phyloP scores from a whole-genome alignment of 805 yeast species.

The Saturnispora quitensis region DNA sequence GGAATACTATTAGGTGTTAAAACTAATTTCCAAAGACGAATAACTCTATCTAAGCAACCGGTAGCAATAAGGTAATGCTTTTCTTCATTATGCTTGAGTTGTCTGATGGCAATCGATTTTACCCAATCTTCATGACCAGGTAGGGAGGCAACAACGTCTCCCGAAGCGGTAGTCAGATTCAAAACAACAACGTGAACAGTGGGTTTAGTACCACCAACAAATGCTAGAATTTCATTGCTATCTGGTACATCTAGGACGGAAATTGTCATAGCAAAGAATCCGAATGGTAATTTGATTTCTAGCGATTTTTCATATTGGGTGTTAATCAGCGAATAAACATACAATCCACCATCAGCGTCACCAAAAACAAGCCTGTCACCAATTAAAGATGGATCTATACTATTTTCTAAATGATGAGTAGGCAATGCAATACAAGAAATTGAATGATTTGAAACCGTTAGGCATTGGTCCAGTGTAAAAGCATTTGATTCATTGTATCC shows the following conservation, averaged over 20 bases:
- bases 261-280: conserved; percentile 42
- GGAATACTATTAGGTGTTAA: conserved; percentile 49
- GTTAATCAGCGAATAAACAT: conserved; percentile 37
- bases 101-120: conserved; percentile 55
- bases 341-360: conserved; percentile 50
- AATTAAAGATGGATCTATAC: background rate
- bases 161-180: conserved; percentile 19
- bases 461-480: conserved; percentile 26
- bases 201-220: conserved; percentile 66
- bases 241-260: conserved; percentile 26
- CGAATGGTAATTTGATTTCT: conserved; percentile 27
- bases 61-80: conserved; percentile 65
- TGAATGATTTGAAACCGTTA: conserved; percentile 12
- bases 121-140: conserved; percentile 98
- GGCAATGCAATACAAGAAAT: conserved; percentile 10
- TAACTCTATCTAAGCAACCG: conserved; percentile 89
- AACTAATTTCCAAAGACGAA: conserved; percentile 77
- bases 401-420: conserved; percentile 1
- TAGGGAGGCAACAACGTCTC: conserved; percentile 38
- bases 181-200: conserved; percentile 35
- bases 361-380: conserved; percentile 46
- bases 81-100: conserved; percentile 23
- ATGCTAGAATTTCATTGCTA: conserved; percentile 37
- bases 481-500: conserved; percentile 17
- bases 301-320: conserved; percentile 25